Percentiles rank a stretch among this genome's conserved stretches.
Evolutionary conservation across 495 filamentous ascomycete species (phyloP).

Genomic region (Penicillium ucsense): DNA sequence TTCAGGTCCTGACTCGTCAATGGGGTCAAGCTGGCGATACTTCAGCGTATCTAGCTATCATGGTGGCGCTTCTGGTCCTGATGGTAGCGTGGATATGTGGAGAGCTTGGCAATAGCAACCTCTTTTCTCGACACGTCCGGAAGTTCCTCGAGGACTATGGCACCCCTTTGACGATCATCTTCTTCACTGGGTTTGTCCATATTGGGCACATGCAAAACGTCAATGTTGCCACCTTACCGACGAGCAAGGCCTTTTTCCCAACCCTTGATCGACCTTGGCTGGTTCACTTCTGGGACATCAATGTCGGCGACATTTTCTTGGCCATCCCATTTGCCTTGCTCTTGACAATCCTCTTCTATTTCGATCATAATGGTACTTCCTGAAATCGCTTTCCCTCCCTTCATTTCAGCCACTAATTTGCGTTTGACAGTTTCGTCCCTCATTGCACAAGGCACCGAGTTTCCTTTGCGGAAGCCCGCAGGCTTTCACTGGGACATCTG

Average conservation of each 20-base stretch:
- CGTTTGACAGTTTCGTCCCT: constrained; percentile 59
- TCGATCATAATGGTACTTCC: constrained; percentile 72
- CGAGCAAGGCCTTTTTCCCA: constrained; percentile 70
- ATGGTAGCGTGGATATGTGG: constrained; percentile 62
- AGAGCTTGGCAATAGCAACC: constrained; percentile 54
- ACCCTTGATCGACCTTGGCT: constrained; percentile 74
- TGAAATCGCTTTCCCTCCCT: neutral
- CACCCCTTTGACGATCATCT: constrained; percentile 71
- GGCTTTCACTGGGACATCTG: constrained; percentile 97
- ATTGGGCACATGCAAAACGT: constrained; percentile 67
- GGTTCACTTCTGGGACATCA: constrained; percentile 79
- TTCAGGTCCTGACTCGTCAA: constrained; percentile 65
- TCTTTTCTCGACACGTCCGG: constrained; percentile 63
- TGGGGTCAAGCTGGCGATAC: constrained; percentile 44
- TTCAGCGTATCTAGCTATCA: constrained; percentile 65
- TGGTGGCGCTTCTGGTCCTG: constrained; percentile 63
- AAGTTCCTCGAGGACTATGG: constrained; percentile 81
- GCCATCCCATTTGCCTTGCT: constrained; percentile 83
- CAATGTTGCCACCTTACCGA: constrained; percentile 55
- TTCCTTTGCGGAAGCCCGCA: constrained; percentile 82
- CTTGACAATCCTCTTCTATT: constrained; percentile 84
- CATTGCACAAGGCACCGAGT: constrained; percentile 87
- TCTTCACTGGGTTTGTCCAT: constrained; percentile 83
- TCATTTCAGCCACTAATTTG: neutral
- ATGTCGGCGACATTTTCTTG: constrained; percentile 65